phyloP scores from a whole-genome alignment of 352 stramenopile genomes.

The Pythium insidiosum region DNA sequence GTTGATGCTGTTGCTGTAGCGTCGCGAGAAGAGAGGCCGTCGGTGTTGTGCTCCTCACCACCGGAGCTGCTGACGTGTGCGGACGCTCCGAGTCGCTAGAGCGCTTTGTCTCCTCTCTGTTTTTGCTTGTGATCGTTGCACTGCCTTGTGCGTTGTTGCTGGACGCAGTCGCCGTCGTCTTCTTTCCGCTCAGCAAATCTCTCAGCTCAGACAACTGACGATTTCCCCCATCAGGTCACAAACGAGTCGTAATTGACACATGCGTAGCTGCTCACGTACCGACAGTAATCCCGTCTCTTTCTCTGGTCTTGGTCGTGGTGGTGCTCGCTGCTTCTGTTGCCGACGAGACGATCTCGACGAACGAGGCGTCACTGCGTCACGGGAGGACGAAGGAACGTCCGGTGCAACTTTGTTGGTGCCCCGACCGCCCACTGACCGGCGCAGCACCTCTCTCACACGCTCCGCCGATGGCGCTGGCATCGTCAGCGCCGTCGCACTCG shows the following conservation, averaged over 20 bases:
- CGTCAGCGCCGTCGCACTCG: conserved; percentile 1
- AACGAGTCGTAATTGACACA: conserved; percentile 8
- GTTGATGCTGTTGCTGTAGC: conserved; percentile 15
- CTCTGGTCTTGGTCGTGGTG: not conserved
- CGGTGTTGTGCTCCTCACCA: not conserved
- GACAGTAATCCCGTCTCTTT: conserved; percentile 33
- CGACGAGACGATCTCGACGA: too few species aligned
- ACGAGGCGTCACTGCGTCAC: too few species aligned
- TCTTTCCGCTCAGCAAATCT: conserved; percentile 28
- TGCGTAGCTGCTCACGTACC: conserved; percentile 12
- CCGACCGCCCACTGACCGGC: too few species aligned
- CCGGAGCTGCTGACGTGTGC: too few species aligned
- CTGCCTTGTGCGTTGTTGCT: too few species aligned
- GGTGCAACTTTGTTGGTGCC: too few species aligned
- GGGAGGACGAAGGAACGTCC: too few species aligned
- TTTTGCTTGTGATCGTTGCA: too few species aligned
- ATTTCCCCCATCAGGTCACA: not conserved
- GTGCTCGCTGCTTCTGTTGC: not conserved
- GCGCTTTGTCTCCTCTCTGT: too few species aligned
- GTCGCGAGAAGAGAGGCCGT: conserved; percentile 14
- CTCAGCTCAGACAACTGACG: conserved; percentile 38
- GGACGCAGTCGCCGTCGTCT: too few species aligned
- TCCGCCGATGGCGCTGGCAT: conserved; percentile 9
- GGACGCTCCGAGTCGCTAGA: too few species aligned
- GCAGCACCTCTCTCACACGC: conserved; percentile 14